Evolutionary conservation across 306 rosid species (phyloP).

Genomic region (Alnus rubra): DNA sequence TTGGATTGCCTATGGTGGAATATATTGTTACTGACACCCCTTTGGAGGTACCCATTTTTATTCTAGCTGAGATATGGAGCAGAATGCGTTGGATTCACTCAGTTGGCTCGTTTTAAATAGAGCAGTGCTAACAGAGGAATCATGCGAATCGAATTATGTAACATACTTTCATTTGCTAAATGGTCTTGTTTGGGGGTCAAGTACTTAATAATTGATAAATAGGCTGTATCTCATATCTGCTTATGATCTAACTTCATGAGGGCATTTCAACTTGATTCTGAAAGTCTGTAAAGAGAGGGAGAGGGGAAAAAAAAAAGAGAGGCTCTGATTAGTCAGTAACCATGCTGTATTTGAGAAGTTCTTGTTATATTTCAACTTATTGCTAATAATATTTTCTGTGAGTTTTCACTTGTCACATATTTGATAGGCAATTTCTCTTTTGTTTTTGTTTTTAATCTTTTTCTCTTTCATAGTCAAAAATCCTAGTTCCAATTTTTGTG

Average conservation of each 20-base stretch:
- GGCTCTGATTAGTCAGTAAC: background rate
- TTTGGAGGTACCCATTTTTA: conserved; percentile 48
- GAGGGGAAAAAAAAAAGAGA: background rate
- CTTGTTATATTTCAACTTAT: background rate
- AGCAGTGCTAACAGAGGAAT: background rate
- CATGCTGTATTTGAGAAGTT: background rate
- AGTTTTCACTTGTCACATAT: background rate
- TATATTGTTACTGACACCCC: conserved; percentile 79
- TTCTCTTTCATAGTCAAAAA: conserved; percentile 1
- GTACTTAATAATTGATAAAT: background rate
- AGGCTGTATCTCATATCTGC: background rate
- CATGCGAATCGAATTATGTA: background rate
- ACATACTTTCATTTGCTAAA: conserved; percentile 1
- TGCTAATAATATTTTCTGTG: background rate
- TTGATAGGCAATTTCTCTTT: background rate
- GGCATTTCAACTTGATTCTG: background rate
- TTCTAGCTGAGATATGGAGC: conserved; percentile 19
- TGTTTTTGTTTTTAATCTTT: background rate
- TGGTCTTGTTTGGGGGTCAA: background rate
- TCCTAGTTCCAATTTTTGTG: conserved; percentile 8
- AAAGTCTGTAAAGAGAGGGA: background rate
- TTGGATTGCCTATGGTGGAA: conserved; percentile 82
- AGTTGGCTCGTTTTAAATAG: conserved; percentile 1
- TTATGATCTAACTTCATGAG: no score
- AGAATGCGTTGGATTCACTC: conserved; percentile 10